Evolutionary conservation across 1,139 yeast genomes (phyloP).

Genomic region (Lodderomyces oxycetoniae): DNA sequence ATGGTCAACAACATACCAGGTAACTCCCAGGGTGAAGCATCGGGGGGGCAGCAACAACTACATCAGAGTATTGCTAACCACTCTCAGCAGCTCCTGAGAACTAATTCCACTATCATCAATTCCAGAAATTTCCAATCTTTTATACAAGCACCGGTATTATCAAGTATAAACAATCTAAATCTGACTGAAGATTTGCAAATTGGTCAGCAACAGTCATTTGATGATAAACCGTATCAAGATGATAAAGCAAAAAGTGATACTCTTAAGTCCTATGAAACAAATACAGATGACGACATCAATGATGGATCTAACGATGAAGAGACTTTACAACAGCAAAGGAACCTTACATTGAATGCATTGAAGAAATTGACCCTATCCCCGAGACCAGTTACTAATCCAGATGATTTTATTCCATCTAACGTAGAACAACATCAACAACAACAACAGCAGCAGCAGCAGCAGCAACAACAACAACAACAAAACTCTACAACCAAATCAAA

Average conservation of each 20-base stretch:
- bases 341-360: conserved; percentile 41
- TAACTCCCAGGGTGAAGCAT: too few species aligned
- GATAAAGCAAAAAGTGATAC: conserved; percentile 2
- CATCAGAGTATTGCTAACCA: background rate
- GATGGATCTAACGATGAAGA: conserved; percentile 31
- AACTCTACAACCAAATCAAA: conserved; percentile 7
- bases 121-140: conserved; percentile 43
- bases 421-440: conserved; percentile 2
- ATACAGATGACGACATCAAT: conserved; percentile 13
- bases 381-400: conserved; percentile 28
- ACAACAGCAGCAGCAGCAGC: too few species aligned
- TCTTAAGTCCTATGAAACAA: conserved; percentile 1
- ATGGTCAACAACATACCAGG: too few species aligned
- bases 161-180: conserved; percentile 34
- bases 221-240: conserved; percentile 16
- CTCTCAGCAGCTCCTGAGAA: conserved; percentile 8
- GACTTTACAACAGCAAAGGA: conserved; percentile 38
- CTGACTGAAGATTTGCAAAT: conserved; percentile 32
- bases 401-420: conserved; percentile 8
- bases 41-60: conserved; percentile 6
- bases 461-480: conserved; percentile 2
- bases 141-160: conserved; percentile 46
- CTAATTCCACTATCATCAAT: conserved; percentile 14
- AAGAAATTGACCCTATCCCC: conserved; percentile 44
- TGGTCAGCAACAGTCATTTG: conserved; percentile 43